Evolutionary conservation across 139 green algal species (phyloP).

Genomic region (Chlorella sp.): DNA sequence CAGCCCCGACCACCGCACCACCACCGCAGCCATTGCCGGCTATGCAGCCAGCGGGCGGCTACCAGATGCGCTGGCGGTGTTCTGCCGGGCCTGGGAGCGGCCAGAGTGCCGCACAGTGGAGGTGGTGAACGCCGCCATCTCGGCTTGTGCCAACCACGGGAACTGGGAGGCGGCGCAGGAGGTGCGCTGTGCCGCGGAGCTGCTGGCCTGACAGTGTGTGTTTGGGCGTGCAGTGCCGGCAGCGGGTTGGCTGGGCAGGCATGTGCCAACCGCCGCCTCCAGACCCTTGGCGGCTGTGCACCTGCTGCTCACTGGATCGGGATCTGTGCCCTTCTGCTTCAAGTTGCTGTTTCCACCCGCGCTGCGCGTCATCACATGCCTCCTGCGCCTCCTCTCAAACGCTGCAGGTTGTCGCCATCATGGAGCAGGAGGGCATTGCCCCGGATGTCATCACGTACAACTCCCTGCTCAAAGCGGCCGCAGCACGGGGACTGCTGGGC

Average conservation of each 20-base stretch:
- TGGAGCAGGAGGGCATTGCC: slow-evolving; percentile 35
- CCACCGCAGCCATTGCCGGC: slow-evolving; percentile 23
- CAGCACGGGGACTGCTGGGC: not conserved
- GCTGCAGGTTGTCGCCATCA: slow-evolving; percentile 19
- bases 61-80: slow-evolving; percentile 34
- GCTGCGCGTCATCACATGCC: too few species aligned
- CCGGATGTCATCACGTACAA: slow-evolving; percentile 64
- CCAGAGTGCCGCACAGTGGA: slow-evolving; percentile 34
- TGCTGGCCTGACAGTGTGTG: too few species aligned
- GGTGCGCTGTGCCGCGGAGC: not conserved
- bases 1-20: slow-evolving; percentile 8
- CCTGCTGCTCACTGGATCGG: too few species aligned
- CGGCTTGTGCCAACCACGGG: slow-evolving; percentile 37
- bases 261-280: too few species aligned
- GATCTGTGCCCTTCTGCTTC: too few species aligned
- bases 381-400: too few species aligned
- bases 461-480: slow-evolving; percentile 55
- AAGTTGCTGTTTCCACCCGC: too few species aligned
- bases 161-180: slow-evolving; percentile 45
- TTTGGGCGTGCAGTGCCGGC: too few species aligned
- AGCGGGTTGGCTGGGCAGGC: too few species aligned
- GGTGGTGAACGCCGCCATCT: slow-evolving; percentile 58
- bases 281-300: too few species aligned
- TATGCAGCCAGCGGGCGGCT: not conserved
- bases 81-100: slow-evolving; percentile 35